Evolutionary conservation across 176 grass and related monocot genomes (phyloP).

Genomic region (Lolium perenne): DNA sequence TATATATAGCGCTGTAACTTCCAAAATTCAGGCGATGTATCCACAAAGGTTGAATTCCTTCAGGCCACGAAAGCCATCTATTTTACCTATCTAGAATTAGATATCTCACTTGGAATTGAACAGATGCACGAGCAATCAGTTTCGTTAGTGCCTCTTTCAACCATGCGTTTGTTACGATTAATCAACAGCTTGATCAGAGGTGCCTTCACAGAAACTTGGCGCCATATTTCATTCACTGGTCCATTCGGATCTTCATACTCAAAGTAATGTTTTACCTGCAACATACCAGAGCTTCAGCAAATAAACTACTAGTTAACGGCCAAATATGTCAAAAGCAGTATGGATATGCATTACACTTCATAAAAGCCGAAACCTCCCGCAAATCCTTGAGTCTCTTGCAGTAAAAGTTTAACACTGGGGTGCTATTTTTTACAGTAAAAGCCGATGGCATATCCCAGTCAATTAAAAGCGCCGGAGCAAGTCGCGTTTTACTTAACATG

Average conservation of each 20-base stretch:
- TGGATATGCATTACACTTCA: conserved; percentile 20
- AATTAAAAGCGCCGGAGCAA: too few species aligned
- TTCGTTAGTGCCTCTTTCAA: conserved; percentile 54
- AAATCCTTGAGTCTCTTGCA: conserved; percentile 17
- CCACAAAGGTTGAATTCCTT: conserved; percentile 14
- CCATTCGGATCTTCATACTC: conserved; percentile 83
- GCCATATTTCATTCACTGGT: conserved; percentile 92
- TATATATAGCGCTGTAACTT: conserved; percentile 23
- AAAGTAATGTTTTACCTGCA: conserved; percentile 87
- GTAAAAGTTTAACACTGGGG: not conserved
- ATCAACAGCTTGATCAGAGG: conserved; percentile 84
- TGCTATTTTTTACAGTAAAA: too few species aligned
- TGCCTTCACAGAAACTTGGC: conserved; percentile 81
- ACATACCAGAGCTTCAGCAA: conserved; percentile 20
- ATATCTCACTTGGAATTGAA: conserved; percentile 47
- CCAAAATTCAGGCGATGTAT: conserved; percentile 17
- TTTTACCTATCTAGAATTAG: conserved; percentile 36
- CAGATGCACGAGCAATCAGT: conserved; percentile 85
- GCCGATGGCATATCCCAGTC: too few species aligned
- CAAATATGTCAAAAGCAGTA: conserved; percentile 10
- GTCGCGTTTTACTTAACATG: not conserved
- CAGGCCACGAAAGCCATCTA: conserved; percentile 6
- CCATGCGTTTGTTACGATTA: conserved; percentile 80
- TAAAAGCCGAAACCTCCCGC: not conserved
- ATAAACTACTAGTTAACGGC: conserved; percentile 30